A percentile compares a stretch with the other conserved stretches of the same genome.
Conservation (phyloP, 805 yeast genomes). For the Lipomyces yamanashiensis region DNA sequence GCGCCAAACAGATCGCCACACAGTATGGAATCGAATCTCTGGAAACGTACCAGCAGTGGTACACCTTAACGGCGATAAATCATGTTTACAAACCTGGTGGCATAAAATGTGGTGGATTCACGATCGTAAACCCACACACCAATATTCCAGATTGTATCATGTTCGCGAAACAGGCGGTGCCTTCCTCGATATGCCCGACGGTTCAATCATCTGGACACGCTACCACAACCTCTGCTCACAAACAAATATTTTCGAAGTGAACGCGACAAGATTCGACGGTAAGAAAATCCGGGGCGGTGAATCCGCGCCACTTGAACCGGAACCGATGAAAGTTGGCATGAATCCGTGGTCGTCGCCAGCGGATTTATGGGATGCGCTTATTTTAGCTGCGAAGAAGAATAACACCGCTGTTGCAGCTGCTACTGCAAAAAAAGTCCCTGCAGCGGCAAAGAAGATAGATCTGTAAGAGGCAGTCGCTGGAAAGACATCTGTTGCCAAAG, state of each 20-base stretch:
- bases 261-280: neutral
- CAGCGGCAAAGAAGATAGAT: too few relatives aligned
- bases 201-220: neutral
- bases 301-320: slow-evolving; percentile 17
- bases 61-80: slow-evolving; percentile 26
- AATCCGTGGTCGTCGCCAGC: slow-evolving; percentile 12
- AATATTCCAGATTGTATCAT: slow-evolving; percentile 1
- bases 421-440: too few relatives aligned
- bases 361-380: slow-evolving; percentile 13
- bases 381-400: too few relatives aligned
- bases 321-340: slow-evolving; percentile 16
- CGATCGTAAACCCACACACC: neutral
- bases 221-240: slow-evolving; percentile 5
- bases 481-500: too few relatives aligned
- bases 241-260: slow-evolving; percentile 7
- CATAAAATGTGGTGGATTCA: slow-evolving; percentile 28
- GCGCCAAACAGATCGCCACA: neutral
- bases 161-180: slow-evolving; percentile 17
- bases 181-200: slow-evolving; percentile 10
- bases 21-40: slow-evolving; percentile 26
- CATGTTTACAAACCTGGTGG: slow-evolving; percentile 26
- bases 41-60: slow-evolving; percentile 20
- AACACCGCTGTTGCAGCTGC: too few relatives aligned
- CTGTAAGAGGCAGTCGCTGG: too few relatives aligned
- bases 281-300: slow-evolving; percentile 2